Base-by-base conservation (phyloP, 208 protist genomes). In the Acanthamoeba sp. region DNA sequence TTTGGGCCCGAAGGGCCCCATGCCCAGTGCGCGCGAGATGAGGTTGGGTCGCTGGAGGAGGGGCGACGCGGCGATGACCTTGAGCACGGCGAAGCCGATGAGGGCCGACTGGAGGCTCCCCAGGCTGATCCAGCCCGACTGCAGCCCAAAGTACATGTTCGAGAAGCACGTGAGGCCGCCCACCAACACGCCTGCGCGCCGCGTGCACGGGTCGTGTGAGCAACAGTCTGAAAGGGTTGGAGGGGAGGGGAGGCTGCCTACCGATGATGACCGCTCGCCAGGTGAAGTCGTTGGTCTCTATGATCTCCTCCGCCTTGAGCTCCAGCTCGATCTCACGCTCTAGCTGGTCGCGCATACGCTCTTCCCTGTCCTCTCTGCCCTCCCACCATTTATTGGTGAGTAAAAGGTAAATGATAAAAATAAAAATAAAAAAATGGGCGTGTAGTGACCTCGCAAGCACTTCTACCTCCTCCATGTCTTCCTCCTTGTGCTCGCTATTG, bases 141-240 rank as follows among this genome's bases (percentile, higher is more conserved):
- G 95, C 34, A 96, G 59, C 34, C 95, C 95, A 93, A 96, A 96
- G 66, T 96, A 97, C 96, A 97, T 96, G 93, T 97, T 97, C 34
- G 76, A 95, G 93, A 96, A 97, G 85, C 95, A 97, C 94, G 94
- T 93, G 52, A 94, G 78, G 32, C 82, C 93, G 24, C 82, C 64
- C 48, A 88, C 55, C 45, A 94, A 29, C 57, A 92, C 29, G 6
- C 80, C 80, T 64, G 32, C 22, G 29, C 24, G 36, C 24, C 10
- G 32, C 32, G 32, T 36, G 24, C 62, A 36, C 9, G 24, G 10
- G n/a, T n/a, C n/a, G n/a, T n/a, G n/a, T n/a, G n/a, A n/a, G n/a
- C n/a, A n/a, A n/a, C n/a, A n/a, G n/a, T n/a, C n/a, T n/a, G n/a
- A n/a, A n/a, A n/a, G n/a, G n/a, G n/a, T n/a, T n/a, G n/a, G n/a